Conservation (phyloP, 2,329 filamentous ascomycete genomes). For the Coleophoma crateriformis region DNA sequence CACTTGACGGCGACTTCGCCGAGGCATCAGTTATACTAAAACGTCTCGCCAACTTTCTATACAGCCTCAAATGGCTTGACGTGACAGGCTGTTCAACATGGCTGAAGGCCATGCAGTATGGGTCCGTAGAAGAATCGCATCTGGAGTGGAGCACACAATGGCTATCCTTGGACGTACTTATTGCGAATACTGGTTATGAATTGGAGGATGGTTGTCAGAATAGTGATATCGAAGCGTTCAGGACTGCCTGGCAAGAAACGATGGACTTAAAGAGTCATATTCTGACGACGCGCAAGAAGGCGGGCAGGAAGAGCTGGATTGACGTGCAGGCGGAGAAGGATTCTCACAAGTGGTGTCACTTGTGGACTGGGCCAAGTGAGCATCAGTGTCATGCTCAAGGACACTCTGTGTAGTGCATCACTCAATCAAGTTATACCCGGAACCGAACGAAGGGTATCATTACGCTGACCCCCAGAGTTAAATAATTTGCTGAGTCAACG, state of each 20-base stretch:
- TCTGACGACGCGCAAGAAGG: constrained; percentile 2
- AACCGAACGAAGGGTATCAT: too few relatives aligned
- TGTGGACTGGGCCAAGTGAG: constrained; percentile 8
- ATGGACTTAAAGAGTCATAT: neutral
- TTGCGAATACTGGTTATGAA: neutral
- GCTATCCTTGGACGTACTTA: neutral
- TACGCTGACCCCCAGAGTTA: too few relatives aligned
- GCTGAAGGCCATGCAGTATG: constrained; percentile 27
- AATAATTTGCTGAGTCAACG: too few relatives aligned
- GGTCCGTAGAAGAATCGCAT: neutral
- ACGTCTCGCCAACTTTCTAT: constrained; percentile 47
- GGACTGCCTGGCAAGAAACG: too few relatives aligned
- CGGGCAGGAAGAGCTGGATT: constrained; percentile 7
- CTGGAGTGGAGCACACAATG: constrained; percentile 10
- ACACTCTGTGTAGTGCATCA: neutral
- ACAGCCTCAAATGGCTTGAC: constrained; percentile 55
- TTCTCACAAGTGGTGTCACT: constrained; percentile 7
- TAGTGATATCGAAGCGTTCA: neutral
- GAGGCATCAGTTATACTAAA: constrained; percentile 52
- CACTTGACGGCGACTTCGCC: constrained; percentile 51
- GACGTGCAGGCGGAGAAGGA: constrained; percentile 14
- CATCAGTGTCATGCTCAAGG: neutral
- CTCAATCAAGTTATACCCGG: too few relatives aligned
- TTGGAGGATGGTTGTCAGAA: neutral
- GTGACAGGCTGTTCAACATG: constrained; percentile 54